Percentiles rank a stretch among this genome's conserved stretches.
These are phyloP conservation scores for Cladosporium sp. DNA, from an alignment of 2,329 filamentous ascomycete genomes.

Conservation along the genomic window DNA sequence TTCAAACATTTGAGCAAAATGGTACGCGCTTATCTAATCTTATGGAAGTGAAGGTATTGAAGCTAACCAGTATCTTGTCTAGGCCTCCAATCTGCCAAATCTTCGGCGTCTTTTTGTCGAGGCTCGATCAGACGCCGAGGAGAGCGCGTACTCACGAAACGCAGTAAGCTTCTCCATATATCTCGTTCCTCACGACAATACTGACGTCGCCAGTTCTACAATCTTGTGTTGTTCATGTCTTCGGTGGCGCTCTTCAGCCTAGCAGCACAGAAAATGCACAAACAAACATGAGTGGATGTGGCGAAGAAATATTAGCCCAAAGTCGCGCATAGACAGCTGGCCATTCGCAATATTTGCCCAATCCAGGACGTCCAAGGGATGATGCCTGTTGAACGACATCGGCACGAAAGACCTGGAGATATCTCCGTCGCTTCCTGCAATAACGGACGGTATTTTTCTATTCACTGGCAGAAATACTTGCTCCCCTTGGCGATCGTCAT, in stretches of 20 bases:
- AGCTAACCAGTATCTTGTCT: not conserved
- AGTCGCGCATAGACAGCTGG: no score
- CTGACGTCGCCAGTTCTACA: slow-evolving; percentile 69
- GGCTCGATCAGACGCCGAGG: slow-evolving; percentile 84
- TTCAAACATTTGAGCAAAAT: slow-evolving; percentile 1
- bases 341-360: no score
- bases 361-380: no score
- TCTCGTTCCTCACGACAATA: not conserved
- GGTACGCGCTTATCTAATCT: not conserved
- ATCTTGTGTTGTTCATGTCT: slow-evolving; percentile 91
- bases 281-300: slow-evolving; percentile 15
- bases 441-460: no score
- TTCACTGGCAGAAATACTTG: no score
- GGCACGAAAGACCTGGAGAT: no score
- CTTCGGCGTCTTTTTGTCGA: slow-evolving; percentile 94
- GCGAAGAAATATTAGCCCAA: no score
- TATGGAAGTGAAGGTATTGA: no score
- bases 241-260: slow-evolving; percentile 92
- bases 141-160: slow-evolving; percentile 87
- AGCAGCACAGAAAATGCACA: slow-evolving; percentile 75
- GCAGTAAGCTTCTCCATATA: slow-evolving; percentile 53
- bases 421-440: no score
- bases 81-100: slow-evolving; percentile 78
- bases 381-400: no score
- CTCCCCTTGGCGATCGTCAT: no score